Conservation (phyloP, 2,329 filamentous ascomycete genomes). For the Apiospora phragmitis region DNA sequence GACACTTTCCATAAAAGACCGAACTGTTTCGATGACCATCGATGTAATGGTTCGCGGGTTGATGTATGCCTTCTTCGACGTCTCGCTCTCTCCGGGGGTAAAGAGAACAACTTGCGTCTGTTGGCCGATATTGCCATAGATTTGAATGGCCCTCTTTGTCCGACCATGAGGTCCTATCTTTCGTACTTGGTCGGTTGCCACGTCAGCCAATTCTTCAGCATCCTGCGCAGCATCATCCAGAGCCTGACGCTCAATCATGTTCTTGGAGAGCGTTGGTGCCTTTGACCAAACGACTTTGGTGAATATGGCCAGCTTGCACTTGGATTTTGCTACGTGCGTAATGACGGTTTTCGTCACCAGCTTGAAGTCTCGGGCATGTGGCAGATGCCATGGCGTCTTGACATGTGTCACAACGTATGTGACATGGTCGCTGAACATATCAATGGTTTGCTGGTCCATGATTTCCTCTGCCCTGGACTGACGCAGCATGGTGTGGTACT, state of each 20-base stretch:
- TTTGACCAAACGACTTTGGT: slow-evolving; percentile 85
- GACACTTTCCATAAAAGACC: slow-evolving; percentile 74
- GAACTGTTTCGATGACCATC: slow-evolving; percentile 70
- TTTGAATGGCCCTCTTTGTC: slow-evolving; percentile 75
- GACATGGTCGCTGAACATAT: slow-evolving; percentile 75
- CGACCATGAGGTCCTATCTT: slow-evolving; percentile 72
- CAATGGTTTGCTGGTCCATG: slow-evolving; percentile 82
- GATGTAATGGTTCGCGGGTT: slow-evolving; percentile 63
- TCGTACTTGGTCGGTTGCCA: slow-evolving; percentile 75
- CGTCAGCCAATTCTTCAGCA: slow-evolving; percentile 72
- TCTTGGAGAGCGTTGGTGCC: slow-evolving; percentile 60
- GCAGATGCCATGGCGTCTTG: slow-evolving; percentile 79
- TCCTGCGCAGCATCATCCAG: slow-evolving; percentile 73
- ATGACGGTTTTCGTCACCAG: slow-evolving; percentile 90
- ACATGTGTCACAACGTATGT: slow-evolving; percentile 65
- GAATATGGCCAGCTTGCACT: slow-evolving; percentile 87
- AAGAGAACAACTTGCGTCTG: slow-evolving; percentile 65
- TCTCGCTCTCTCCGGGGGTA: slow-evolving; percentile 49
- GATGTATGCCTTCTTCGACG: slow-evolving; percentile 57
- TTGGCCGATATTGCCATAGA: slow-evolving; percentile 75
- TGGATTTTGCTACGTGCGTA: slow-evolving; percentile 88
- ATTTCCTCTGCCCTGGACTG: slow-evolving; percentile 62
- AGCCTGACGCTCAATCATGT: slow-evolving; percentile 68
- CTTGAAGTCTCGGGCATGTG: slow-evolving; percentile 75
- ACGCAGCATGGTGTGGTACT: slow-evolving; percentile 65